Evolutionary conservation across 2,329 filamentous ascomycete species (phyloP), one percentile per base, ranked within the genome.

Genomic region (Ceratocystis huliohia): DNA sequence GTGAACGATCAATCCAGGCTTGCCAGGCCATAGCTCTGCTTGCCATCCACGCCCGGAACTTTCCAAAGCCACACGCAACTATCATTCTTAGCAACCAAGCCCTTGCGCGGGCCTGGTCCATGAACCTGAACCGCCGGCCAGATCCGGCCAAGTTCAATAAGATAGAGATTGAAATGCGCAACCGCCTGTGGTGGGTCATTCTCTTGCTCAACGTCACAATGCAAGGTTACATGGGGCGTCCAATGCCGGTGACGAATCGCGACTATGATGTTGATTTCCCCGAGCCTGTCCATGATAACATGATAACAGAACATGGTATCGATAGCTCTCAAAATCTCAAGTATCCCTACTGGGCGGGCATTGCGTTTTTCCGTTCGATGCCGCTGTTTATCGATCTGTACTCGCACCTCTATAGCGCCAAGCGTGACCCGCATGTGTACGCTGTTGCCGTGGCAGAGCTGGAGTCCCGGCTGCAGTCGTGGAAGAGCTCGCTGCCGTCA

Each of bases 211-310:
- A 85, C 68, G 79, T 88, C 8, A 84, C 83, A n/a, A 77, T 93
- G 8, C 85, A 85, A 70, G 88, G 88, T 22, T 89, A 88, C 67
- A 82, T 92, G 45, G 90, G 90, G 20, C 81, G 86, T 17, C 90
- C 90, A 0, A 88, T 94, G 82, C 84, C 86, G 1, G 81, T 94
- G 61, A 82, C 84, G 10, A 77, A 86, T 2, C 84, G 89, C 64
- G 89, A 94, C 69, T 88, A 91, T 70, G 90, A 95, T 71, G 83
- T 89, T 45, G 89, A 91, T 69, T 83, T 91, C 61, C 90, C 89
- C 0, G 81, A 88, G 67, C 77, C 84, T 4, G 80, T 92, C 41
- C 80, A 86, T 30, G 91, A 95, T 72, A 86, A 88, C 70, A 78
- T 86, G 37, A 80, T 91, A 0, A 83, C 81, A 0, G 85, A 89